phyloP scores from a whole-genome alignment of 202 grass and related monocot genomes.

The Carex arenaria region DNA sequence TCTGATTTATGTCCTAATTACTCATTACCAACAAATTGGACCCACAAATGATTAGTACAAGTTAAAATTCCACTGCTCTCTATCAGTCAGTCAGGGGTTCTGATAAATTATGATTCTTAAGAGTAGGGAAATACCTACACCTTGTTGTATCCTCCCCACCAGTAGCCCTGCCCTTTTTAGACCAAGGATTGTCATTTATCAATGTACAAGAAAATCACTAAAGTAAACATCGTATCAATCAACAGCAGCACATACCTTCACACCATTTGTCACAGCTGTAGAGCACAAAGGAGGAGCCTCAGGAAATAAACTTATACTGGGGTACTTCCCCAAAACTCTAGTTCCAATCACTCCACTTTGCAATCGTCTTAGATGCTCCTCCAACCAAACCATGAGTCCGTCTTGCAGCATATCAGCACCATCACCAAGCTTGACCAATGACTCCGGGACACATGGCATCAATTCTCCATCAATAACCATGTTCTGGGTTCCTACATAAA shows the following conservation, averaged over 20 bases:
- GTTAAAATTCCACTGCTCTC: background rate
- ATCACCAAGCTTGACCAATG: conserved; percentile 41
- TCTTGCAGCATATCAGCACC: conserved; percentile 51
- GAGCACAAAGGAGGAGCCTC: conserved; percentile 64
- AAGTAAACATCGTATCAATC: background rate
- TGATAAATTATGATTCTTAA: background rate
- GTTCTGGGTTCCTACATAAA: conserved; percentile 68
- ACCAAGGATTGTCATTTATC: background rate
- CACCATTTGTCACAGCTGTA: conserved; percentile 62
- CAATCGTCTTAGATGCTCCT: conserved; percentile 75
- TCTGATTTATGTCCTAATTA: background rate
- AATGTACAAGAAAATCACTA: background rate
- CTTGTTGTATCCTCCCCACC: background rate
- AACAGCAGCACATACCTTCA: conserved; percentile 50
- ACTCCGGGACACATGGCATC: conserved; percentile 67
- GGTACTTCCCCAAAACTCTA: conserved; percentile 23
- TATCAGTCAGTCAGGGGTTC: background rate
- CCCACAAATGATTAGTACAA: background rate
- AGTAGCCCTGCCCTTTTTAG: background rate
- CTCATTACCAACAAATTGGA: background rate
- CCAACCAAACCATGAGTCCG: conserved; percentile 86
- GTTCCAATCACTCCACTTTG: conserved; percentile 67
- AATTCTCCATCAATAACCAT: conserved; percentile 45
- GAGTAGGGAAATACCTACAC: background rate
- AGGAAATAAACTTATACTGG: conserved; percentile 79